Base-by-base conservation (phyloP, 768 basidiomycete species). In the Suillus ampliporus region DNA sequence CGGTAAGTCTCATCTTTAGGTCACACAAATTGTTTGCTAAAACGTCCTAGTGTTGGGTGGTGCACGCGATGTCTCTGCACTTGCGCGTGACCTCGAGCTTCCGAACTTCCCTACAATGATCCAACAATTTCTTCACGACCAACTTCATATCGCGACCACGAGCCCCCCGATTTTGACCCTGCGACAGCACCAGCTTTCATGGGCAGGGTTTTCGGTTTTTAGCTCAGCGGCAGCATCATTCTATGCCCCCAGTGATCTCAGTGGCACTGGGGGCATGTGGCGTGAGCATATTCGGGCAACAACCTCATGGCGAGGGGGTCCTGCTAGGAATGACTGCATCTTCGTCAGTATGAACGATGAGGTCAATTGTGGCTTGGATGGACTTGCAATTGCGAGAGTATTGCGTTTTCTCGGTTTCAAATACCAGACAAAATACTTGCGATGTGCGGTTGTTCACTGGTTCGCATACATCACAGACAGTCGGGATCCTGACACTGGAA, bases 141-240 rank as follows among this genome's bases (percentile, higher is more conserved):
- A 62, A 46, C 44, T n/a, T 10, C 26, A 44, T 52, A 52, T 37
- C n/a, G 37, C 8, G 21, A 13, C 37, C 35, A 26, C 19, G 47
- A 19, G 13, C 31, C 53, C 8, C 28, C 38, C 21, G 64, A 65
- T 23, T 37, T 70, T 35, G 50, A 50, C 1, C 50, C 60, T 4
- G 13, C 48, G 1, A 60, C 61, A 23, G 64, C 50, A 17, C 69
- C 69, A 19, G 19, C 13, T 11, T 68, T 71, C 44, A 35, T 14
- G 13, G 52, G 53, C 7, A 31, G 44, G 13, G 14, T n/a, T 62
- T 21, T 17, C 19, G 34, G 62, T 60, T 26, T 59, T 37, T 26
- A 17, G 48, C 43, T 60, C 47, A 21, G 62, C 62, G 4, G 21
- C 38, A 9, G 41, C 62, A 19, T 48, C 58, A 21, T 63, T 60